Evolutionary conservation across 148 eudicot species (phyloP), one percentile per base, ranked within the genome.

Genomic region (Cornus kousa): DNA sequence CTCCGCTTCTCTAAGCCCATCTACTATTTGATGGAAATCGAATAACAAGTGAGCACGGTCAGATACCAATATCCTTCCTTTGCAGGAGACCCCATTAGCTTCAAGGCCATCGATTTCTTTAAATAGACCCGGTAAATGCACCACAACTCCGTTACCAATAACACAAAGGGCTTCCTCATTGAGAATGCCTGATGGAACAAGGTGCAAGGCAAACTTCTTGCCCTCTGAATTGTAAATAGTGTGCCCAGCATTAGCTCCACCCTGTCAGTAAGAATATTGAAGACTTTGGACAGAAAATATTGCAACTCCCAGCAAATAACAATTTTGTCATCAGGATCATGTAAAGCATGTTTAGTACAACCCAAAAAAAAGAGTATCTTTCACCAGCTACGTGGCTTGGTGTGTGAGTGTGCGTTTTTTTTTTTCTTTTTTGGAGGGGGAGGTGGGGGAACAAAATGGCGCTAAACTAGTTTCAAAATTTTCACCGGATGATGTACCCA

Each of bases 201-300:
- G 90, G 87, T 92, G 98, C 74, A 95, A 97, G 46, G 97, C 92
- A 87, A 96, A 96, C 85, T 96, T 93, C 76, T 96, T 95, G 8
- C 99, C 99, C 88, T 93, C 98, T 5, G 95, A 82, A 70, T 92
- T 92, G 85, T 96, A 96, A 70, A 96, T 96, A 70, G 99, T 96
- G 84, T 93, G 98, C 28, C 99, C 97, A 50, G 99, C 99, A 84
- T 96, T 96, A 76, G 99, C 95, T 80, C 99, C 98, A 75, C 98
- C 99, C 97, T 96, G 83, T 40, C 68, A 83, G 67, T 33, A 73
- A 78, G 72, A 20, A 31, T 20, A n/a, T 62, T 62, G 62, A 57
- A 19, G 62, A 13, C 14, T 57, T 9, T 1, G 1, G 48, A 43
- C 48, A 43, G 48, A 43, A 43, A 43, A 43, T 1, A 43, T 43